Base-by-base conservation (phyloP, 345 rosid species). In the Viola odorata region DNA sequence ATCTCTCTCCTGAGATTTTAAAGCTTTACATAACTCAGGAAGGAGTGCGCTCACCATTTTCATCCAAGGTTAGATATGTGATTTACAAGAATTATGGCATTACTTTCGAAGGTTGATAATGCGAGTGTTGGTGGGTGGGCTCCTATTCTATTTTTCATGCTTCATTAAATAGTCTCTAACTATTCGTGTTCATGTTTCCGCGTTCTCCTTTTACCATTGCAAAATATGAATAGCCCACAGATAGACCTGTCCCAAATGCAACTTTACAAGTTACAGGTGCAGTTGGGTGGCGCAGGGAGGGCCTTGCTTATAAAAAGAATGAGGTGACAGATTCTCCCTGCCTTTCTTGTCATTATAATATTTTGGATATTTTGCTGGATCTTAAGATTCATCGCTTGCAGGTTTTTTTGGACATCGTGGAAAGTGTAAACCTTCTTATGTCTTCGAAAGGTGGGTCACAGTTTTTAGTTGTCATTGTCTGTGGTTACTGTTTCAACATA, bases 181-280 rank as follows among this genome's bases (percentile, higher is more conserved):
- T 23, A 23, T 23, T 23, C 32, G 32, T 23, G 1, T 47, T 37
- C 2, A 39, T 11, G 52, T 52, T 50, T 48, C 17, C 37, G 32
- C 32, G 32, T 23, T 57, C 4, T 11, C 15, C 7, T 39, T 55
- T 61, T 8, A 6, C 17, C 8, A 5, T 48, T 53, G 53, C 37
- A 59, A 60, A 44, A 60, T 55, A 47, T 55, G 8, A 53, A 74
- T 63, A 87, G 96, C 87, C 96, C 0, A 65, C 88, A 17, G 97
- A 94, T 69, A 94, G 71, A 81, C 89, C 97, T 61, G 95, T 90
- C 47, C 99, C 99, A 23, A 94, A 94, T 83, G 99, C 99, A 49
- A 94, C 99, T 37, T 80, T 90, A 72, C 99, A 94, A 94, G 99
- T 90, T 74, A 94, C 97, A 0, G 99, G 99, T 75, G 97, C 99